Evolutionary conservation across 805 yeast genomes (phyloP).

Genomic region (Grigorovia humatica): DNA sequence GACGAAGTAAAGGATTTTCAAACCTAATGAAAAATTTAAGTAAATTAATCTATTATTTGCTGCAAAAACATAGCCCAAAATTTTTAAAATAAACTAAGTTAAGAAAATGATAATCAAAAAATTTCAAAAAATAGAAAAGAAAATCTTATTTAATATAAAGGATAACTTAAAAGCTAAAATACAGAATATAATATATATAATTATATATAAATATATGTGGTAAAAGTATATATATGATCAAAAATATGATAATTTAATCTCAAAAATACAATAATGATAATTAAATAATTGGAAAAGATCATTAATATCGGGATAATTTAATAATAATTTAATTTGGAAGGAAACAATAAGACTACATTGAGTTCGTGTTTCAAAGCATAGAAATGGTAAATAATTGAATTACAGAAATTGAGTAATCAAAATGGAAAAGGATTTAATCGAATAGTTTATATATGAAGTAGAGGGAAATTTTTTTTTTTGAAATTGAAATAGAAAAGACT

Average conservation of each 20-base stretch:
- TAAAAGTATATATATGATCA: not conserved
- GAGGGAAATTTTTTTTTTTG: not conserved
- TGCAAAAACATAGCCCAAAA: too few relatives aligned
- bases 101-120: not conserved
- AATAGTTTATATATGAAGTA: not conserved
- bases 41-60: too few relatives aligned
- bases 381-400: too few relatives aligned
- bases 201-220: not conserved
- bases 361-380: not conserved
- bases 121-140: not conserved
- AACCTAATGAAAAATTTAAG: too few relatives aligned
- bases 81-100: too few relatives aligned
- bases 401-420: not conserved
- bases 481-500: too few relatives aligned
- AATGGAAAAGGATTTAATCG: not conserved
- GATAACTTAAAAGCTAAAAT: constrained; percentile 1
- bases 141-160: not conserved
- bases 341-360: not conserved
- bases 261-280: not conserved
- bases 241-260: not conserved
- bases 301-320: not conserved
- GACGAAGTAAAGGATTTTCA: too few relatives aligned
- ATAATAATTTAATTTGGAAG: not conserved
- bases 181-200: constrained; percentile 1
- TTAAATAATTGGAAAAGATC: not conserved